These are phyloP conservation scores for Halteria grandinella DNA, from an alignment of 73 alveolate species.

Conservation along the genomic window DNA sequence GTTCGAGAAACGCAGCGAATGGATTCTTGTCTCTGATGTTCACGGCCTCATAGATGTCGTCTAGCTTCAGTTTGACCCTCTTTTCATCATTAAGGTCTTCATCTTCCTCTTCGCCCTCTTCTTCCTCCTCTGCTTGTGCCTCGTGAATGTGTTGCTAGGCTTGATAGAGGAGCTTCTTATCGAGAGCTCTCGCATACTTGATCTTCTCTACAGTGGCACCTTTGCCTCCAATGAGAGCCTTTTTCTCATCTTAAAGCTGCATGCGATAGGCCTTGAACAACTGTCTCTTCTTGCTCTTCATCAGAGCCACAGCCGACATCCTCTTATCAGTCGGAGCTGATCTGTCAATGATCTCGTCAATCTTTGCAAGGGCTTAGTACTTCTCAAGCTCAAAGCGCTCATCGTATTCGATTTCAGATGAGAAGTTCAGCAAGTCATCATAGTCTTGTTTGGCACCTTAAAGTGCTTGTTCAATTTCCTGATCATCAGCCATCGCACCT, in stretches of 20 bases:
- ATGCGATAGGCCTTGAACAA: slow-evolving; percentile 1
- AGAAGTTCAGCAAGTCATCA: slow-evolving; percentile 58
- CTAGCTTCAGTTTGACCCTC: slow-evolving; percentile 8
- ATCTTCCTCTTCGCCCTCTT: neutral
- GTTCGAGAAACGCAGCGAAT: slow-evolving; percentile 35
- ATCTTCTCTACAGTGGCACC: too few relatives aligned
- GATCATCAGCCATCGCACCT: neutral
- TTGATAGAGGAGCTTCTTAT: too few relatives aligned
- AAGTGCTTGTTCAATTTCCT: slow-evolving; percentile 6
- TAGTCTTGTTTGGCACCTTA: slow-evolving; percentile 23
- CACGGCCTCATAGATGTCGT: slow-evolving; percentile 44
- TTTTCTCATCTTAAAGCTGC: too few relatives aligned
- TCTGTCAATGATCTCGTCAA: slow-evolving; percentile 27
- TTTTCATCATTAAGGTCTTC: slow-evolving; percentile 5
- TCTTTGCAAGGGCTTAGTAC: too few relatives aligned
- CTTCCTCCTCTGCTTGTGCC: slow-evolving; percentile 22
- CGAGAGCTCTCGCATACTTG: slow-evolving; percentile 17
- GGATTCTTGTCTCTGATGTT: slow-evolving; percentile 6
- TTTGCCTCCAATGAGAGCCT: too few relatives aligned
- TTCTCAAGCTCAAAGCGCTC: slow-evolving; percentile 45
- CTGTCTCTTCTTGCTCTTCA: neutral
- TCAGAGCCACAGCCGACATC: neutral
- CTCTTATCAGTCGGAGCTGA: neutral
- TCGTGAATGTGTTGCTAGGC: too few relatives aligned
- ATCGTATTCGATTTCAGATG: slow-evolving; percentile 67